Conservation (phyloP, 805 yeast genomes). For the Wickerhamiella kazuoi region DNA sequence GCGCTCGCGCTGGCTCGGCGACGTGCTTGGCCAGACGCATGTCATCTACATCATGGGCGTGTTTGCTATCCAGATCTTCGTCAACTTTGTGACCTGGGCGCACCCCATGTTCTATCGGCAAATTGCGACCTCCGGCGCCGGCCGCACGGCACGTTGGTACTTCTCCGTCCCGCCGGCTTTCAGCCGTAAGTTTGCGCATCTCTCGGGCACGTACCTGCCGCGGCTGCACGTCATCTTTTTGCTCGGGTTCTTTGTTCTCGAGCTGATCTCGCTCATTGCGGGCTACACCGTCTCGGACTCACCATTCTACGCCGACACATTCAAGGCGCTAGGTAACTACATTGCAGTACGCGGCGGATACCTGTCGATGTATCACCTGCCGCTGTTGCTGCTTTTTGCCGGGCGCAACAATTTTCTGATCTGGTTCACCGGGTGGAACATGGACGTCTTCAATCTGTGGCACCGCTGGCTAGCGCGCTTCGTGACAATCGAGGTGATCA, state of each 20-base stretch:
- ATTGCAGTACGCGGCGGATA: conserved; percentile 23
- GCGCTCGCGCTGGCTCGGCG: background rate
- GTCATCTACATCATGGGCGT: conserved; percentile 4
- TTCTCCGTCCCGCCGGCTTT: background rate
- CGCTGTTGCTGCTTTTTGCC: conserved; percentile 46
- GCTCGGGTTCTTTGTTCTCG: background rate
- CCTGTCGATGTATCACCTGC: conserved; percentile 22
- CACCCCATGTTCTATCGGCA: background rate
- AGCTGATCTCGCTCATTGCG: background rate
- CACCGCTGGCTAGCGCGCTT: conserved; percentile 49
- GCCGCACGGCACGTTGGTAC: background rate
- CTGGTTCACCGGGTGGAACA: conserved; percentile 37
- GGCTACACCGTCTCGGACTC: background rate
- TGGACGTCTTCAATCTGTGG: conserved; percentile 34
- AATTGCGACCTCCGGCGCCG: background rate
- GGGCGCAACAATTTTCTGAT: conserved; percentile 49
- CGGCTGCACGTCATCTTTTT: background rate
- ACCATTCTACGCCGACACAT: background rate
- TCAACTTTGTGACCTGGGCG: conserved; percentile 4
- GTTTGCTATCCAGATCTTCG: conserved; percentile 2
- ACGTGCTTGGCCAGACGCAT: conserved; percentile 4
- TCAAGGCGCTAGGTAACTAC: background rate
- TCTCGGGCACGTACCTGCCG: background rate
- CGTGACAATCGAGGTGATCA: conserved; percentile 27
- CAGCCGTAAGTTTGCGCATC: background rate